Percentiles rank a stretch among this genome's conserved stretches.
phyloP scores from a whole-genome alignment of 2,329 filamentous ascomycete genomes.

The Trichophyton verrucosum region DNA sequence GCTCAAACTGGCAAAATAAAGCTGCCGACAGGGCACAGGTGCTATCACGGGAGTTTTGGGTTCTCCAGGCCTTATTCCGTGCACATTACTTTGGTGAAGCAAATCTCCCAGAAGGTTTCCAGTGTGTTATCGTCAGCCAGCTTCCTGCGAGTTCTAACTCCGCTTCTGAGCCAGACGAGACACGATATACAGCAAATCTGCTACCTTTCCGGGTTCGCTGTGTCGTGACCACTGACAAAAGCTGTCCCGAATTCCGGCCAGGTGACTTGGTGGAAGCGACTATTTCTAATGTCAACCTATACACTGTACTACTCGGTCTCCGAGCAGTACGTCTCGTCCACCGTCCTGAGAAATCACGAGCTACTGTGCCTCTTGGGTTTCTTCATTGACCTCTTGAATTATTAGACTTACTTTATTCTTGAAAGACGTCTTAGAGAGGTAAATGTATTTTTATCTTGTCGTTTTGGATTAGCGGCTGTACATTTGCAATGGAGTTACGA shows the following conservation, averaged over 20 bases:
- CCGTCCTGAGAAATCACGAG: slow-evolving; percentile 6
- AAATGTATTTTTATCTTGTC: not conserved
- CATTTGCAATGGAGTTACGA: not conserved
- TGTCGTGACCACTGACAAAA: slow-evolving; percentile 9
- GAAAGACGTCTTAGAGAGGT: not conserved
- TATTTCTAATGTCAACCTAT: slow-evolving; percentile 13
- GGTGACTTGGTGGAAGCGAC: slow-evolving; percentile 15
- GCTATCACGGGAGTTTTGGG: slow-evolving; percentile 37
- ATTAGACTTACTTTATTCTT: not conserved
- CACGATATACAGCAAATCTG: slow-evolving; percentile 13
- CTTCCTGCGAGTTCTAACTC: slow-evolving; percentile 21
- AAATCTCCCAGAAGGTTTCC: slow-evolving; percentile 38
- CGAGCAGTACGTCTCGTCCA: slow-evolving; percentile 11
- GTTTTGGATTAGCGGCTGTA: not conserved
- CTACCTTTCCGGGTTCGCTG: slow-evolving; percentile 15
- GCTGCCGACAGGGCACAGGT: slow-evolving; percentile 29
- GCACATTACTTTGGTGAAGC: slow-evolving; percentile 45
- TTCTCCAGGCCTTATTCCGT: slow-evolving; percentile 43
- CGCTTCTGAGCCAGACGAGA: not conserved
- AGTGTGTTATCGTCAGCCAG: slow-evolving; percentile 24
- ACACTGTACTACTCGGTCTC: slow-evolving; percentile 11
- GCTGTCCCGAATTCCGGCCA: slow-evolving; percentile 5
- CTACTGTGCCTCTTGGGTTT: slow-evolving; percentile 8
- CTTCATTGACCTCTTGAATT: not conserved
- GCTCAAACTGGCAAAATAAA: slow-evolving; percentile 31